Evolutionary conservation across 176 grass and related monocot species (phyloP).

Genomic region (Guadua angustifolia): DNA sequence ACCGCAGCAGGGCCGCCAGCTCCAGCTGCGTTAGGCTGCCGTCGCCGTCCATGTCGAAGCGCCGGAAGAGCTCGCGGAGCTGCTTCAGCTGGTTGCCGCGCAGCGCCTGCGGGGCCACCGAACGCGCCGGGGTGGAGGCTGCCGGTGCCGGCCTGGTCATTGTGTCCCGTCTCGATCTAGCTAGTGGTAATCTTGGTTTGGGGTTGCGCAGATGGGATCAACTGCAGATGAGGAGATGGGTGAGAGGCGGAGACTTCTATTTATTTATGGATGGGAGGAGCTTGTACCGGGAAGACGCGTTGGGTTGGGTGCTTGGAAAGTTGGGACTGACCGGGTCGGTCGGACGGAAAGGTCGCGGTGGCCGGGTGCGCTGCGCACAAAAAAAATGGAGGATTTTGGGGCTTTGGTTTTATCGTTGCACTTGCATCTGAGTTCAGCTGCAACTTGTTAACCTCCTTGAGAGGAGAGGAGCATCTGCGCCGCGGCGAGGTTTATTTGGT

Average conservation of each 20-base stretch:
- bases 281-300: slow-evolving; percentile 50
- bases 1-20: slow-evolving; percentile 67
- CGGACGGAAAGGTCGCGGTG: slow-evolving; percentile 26
- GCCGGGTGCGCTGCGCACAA: slow-evolving; percentile 13
- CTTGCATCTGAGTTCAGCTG: not conserved
- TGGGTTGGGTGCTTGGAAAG: slow-evolving; percentile 24
- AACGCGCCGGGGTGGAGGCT: not conserved
- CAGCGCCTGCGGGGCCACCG: not conserved
- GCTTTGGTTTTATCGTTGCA: not conserved
- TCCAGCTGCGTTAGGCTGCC: slow-evolving; percentile 80
- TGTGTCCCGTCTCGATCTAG: not conserved
- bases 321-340: slow-evolving; percentile 37
- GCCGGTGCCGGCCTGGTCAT: slow-evolving; percentile 34
- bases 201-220: not conserved
- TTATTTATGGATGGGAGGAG: slow-evolving; percentile 37
- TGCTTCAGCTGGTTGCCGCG: slow-evolving; percentile 80
- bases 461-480: not conserved
- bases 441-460: not conserved
- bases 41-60: slow-evolving; percentile 83
- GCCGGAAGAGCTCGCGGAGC: slow-evolving; percentile 66
- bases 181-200: not conserved
- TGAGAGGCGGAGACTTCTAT: slow-evolving; percentile 13
- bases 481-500: not conserved
- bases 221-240: not conserved
- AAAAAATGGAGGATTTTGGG: not conserved